Evolutionary conservation across 768 basidiomycete genomes (phyloP).

Genomic region (Boletus reticuloceps): DNA sequence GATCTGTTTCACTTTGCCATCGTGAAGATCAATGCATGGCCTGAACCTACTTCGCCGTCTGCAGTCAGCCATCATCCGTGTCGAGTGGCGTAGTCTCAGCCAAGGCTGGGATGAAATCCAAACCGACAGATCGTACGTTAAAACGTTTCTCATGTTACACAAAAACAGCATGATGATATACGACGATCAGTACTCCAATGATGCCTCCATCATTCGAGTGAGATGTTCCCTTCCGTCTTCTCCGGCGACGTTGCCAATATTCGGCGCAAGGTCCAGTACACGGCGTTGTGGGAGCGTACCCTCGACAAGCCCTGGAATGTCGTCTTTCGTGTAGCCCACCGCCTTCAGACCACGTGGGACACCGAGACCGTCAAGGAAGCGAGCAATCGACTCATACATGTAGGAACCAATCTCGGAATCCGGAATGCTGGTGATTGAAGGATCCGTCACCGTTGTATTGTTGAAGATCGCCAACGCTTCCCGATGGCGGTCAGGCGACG

Average conservation of each 20-base stretch:
- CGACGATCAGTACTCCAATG: constrained; percentile 62
- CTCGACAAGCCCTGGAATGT: constrained; percentile 76
- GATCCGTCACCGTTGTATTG: constrained; percentile 58
- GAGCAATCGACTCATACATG: constrained; percentile 82
- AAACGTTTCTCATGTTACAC: constrained; percentile 1
- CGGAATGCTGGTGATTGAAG: constrained; percentile 68
- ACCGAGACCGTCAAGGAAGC: constrained; percentile 81
- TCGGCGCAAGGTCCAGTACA: constrained; percentile 90
- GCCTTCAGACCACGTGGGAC: constrained; percentile 86
- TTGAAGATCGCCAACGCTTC: constrained; percentile 85
- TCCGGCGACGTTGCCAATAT: constrained; percentile 78
- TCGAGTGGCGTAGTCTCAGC: neutral
- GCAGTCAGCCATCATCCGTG: constrained; percentile 18
- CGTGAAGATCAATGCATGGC: constrained; percentile 96
- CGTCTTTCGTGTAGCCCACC: constrained; percentile 67
- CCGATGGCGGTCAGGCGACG: constrained; percentile 87
- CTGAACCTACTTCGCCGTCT: constrained; percentile 56
- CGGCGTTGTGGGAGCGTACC: constrained; percentile 91
- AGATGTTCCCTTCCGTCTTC: constrained; percentile 84
- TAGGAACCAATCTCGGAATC: constrained; percentile 77
- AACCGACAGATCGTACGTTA: neutral
- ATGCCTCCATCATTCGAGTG: constrained; percentile 73
- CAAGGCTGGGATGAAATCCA: neutral
- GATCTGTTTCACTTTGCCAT: constrained; percentile 96
- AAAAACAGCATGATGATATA: constrained; percentile 9